These are phyloP conservation scores for Moesziomyces antarcticus DNA, from an alignment of 1,284 basidiomycete genomes.

Conservation along the genomic window DNA sequence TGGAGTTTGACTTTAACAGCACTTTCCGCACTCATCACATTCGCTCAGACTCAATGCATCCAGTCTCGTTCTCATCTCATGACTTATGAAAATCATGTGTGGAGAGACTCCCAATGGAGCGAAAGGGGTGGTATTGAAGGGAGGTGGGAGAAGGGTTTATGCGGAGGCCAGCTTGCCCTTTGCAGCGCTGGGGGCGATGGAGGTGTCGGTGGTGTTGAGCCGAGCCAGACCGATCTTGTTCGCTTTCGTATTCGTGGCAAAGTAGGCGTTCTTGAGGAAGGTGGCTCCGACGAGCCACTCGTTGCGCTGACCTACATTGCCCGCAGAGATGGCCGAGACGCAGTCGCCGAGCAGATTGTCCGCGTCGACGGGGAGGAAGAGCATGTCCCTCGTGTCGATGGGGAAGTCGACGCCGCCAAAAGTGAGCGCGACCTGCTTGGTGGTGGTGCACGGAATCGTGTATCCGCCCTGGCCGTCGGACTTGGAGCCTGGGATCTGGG, in stretches of 20 bases:
- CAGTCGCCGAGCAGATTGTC: constrained; percentile 78
- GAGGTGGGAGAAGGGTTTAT: not conserved
- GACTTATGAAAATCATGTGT: not conserved
- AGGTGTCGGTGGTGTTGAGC: constrained; percentile 36
- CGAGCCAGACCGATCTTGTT: constrained; percentile 78
- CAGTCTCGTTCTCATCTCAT: not conserved
- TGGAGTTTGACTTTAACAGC: not conserved
- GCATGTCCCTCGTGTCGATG: constrained; percentile 73
- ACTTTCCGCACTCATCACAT: not conserved
- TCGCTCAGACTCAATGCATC: not conserved
- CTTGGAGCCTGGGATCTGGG: constrained; percentile 75
- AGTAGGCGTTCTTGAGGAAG: constrained; percentile 69
- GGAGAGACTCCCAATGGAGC: not conserved
- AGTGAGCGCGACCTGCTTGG: constrained; percentile 75
- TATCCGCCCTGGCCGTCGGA: constrained; percentile 71
- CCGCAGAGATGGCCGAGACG: constrained; percentile 78
- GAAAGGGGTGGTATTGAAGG: not conserved
- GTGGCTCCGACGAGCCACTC: constrained; percentile 76
- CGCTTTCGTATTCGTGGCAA: constrained; percentile 77
- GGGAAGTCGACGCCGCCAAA: constrained; percentile 76
- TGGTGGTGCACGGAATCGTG: constrained; percentile 81
- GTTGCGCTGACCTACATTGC: constrained; percentile 69
- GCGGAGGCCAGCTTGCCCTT: constrained; percentile 1
- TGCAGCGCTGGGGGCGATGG: not conserved
- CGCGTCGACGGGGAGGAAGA: constrained; percentile 75